These are phyloP conservation scores for Candida glaebosa DNA, from an alignment of 805 yeast species.

Conservation along the genomic window DNA sequence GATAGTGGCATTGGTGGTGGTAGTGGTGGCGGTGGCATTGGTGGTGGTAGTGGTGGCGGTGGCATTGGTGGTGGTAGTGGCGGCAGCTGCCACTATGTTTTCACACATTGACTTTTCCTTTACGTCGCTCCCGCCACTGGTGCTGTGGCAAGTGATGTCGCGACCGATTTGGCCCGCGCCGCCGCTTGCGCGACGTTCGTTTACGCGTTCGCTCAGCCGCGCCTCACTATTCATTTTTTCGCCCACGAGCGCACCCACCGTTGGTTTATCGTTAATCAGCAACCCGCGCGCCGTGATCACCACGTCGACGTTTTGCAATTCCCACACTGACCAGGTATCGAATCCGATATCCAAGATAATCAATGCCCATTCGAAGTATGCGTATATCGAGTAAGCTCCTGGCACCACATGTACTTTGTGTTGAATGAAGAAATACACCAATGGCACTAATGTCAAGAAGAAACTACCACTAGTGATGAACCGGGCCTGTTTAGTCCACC, in stretches of 20 bases:
- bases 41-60: too few species aligned
- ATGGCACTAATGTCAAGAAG: constrained; percentile 72
- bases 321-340: constrained; percentile 74
- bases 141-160: too few species aligned
- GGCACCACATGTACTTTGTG: constrained; percentile 84
- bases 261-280: constrained; percentile 9
- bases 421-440: constrained; percentile 84
- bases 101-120: too few species aligned
- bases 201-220: too few species aligned
- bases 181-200: too few species aligned
- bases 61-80: too few species aligned
- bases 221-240: too few species aligned
- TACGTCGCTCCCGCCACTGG: too few species aligned
- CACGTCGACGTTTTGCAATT: constrained; percentile 63
- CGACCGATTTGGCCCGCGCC: too few species aligned
- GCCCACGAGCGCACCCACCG: constrained; percentile 13
- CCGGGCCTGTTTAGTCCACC: constrained; percentile 56
- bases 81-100: too few species aligned
- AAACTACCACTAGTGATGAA: constrained; percentile 54
- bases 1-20: too few species aligned
- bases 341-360: constrained; percentile 80
- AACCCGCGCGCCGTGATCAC: constrained; percentile 28
- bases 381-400: constrained; percentile 95
- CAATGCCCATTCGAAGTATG: constrained; percentile 92
- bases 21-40: too few species aligned